phyloP scores from a whole-genome alignment of 768 basidiomycete species.

The Pleurotus djamor region DNA sequence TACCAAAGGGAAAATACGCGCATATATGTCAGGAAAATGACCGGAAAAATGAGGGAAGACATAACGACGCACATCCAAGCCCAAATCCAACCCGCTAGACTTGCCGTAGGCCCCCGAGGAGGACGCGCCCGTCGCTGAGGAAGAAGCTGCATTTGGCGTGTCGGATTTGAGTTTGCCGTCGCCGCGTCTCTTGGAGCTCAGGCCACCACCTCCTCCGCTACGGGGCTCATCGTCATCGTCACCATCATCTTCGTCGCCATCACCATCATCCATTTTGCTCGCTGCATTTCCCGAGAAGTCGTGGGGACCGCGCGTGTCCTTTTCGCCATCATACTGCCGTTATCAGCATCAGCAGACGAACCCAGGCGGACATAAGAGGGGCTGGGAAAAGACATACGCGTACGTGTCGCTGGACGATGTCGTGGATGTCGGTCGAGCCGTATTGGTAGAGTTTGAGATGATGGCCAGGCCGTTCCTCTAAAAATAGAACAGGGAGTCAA shows the following conservation, averaged over 20 bases:
- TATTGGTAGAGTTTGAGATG: conserved; percentile 83
- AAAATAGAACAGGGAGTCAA: conserved; percentile 37
- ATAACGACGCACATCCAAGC: conserved; percentile 6
- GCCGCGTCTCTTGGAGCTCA: conserved; percentile 23
- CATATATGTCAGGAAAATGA: too few species aligned
- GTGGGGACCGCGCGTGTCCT: conserved; percentile 40
- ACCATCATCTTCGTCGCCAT: conserved; percentile 39
- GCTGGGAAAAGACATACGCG: conserved; percentile 28
- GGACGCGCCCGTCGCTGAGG: background rate
- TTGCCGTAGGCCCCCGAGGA: background rate
- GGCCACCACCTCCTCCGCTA: conserved; percentile 13
- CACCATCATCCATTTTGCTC: conserved; percentile 26
- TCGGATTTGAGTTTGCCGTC: conserved; percentile 29
- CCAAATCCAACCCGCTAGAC: background rate
- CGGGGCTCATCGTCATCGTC: conserved; percentile 38
- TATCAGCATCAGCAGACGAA: background rate
- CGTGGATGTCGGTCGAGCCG: conserved; percentile 67
- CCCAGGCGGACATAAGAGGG: conserved; percentile 12
- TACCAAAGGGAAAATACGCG: conserved; percentile 19
- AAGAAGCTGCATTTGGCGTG: conserved; percentile 11
- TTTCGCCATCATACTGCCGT: conserved; percentile 47
- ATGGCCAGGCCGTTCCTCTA: conserved; percentile 76
- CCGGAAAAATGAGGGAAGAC: background rate
- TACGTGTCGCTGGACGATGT: conserved; percentile 69
- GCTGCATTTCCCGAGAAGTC: conserved; percentile 40